Percentiles rank a stretch among this genome's conserved stretches.
Conservation (phyloP, 306 rosid genomes). For the Vigna mungo region DNA sequence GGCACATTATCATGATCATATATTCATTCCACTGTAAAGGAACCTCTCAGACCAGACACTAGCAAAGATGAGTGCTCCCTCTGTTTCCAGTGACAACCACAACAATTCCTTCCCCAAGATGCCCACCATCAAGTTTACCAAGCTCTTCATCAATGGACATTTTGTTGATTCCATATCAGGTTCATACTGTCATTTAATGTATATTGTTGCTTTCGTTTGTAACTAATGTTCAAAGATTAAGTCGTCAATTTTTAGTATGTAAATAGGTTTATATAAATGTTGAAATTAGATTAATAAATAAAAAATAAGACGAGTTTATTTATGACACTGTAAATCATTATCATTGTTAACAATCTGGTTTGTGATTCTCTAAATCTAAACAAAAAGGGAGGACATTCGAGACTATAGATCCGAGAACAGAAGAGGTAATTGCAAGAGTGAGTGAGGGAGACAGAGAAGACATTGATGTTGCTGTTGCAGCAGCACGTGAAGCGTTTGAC, state of each 20-base stretch:
- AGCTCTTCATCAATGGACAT: constrained; percentile 83
- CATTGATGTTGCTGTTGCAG: constrained; percentile 77
- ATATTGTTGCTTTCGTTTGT: too few relatives aligned
- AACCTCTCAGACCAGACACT: too few relatives aligned
- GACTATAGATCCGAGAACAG: constrained; percentile 81
- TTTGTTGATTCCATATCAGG: constrained; percentile 81
- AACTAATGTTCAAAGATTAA: too few relatives aligned
- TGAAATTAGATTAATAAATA: too few relatives aligned
- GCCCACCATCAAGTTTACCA: constrained; percentile 71
- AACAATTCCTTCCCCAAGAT: neutral
- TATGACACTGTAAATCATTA: too few relatives aligned
- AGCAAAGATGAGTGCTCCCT: constrained; percentile 7
- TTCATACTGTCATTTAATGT: neutral
- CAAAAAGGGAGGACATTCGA: constrained; percentile 70
- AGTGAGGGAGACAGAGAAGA: constrained; percentile 74
- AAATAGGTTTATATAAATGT: too few relatives aligned
- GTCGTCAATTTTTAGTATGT: too few relatives aligned
- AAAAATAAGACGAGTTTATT: too few relatives aligned
- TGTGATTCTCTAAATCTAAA: neutral
- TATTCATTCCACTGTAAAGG: too few relatives aligned
- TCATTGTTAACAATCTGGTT: too few relatives aligned
- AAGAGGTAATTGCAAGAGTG: constrained; percentile 59
- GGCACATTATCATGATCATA: too few relatives aligned
- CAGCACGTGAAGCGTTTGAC: constrained; percentile 83
- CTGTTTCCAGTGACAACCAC: neutral